Conservation (phyloP, 495 filamentous ascomycete genomes). For the Penicillium salamii region DNA sequence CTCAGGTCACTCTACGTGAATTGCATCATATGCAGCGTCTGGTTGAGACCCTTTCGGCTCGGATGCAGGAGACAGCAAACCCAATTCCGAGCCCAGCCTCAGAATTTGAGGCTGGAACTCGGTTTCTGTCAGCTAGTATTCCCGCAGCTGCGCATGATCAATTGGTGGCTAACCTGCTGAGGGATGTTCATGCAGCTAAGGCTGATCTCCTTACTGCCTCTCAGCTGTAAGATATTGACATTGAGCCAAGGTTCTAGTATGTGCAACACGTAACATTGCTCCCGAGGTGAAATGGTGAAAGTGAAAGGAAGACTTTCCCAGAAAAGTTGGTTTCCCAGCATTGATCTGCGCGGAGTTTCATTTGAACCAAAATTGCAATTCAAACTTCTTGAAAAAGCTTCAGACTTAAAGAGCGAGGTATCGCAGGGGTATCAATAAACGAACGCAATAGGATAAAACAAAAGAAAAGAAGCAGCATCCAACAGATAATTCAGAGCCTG, state of each 20-base stretch:
- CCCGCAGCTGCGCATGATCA: not conserved
- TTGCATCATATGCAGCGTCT: conserved; percentile 4
- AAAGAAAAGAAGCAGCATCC: not conserved
- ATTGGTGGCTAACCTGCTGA: not conserved
- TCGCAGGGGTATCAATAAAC: not conserved
- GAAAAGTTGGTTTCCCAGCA: too few relatives aligned
- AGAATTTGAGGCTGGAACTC: not conserved
- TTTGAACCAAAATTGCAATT: too few relatives aligned
- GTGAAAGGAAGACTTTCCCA: too few relatives aligned
- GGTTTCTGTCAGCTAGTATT: not conserved
- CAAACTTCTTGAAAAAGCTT: too few relatives aligned
- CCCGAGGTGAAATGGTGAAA: too few relatives aligned
- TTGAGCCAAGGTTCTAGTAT: too few relatives aligned
- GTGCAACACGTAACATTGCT: too few relatives aligned
- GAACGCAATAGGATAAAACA: not conserved
- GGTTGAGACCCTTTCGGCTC: conserved; percentile 5
- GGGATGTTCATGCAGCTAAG: not conserved
- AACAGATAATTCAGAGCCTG: not conserved
- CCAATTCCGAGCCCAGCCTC: not conserved
- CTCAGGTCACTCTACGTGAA: conserved; percentile 1
- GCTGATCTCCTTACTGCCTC: not conserved
- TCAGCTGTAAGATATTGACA: not conserved
- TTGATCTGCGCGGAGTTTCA: too few relatives aligned
- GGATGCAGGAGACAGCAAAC: not conserved
- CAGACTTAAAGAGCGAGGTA: not conserved